Evolutionary conservation across 108 stramenopile genomes (phyloP), one percentile per base, ranked within the genome.

Genomic region (Cyclotella distinguenda): DNA sequence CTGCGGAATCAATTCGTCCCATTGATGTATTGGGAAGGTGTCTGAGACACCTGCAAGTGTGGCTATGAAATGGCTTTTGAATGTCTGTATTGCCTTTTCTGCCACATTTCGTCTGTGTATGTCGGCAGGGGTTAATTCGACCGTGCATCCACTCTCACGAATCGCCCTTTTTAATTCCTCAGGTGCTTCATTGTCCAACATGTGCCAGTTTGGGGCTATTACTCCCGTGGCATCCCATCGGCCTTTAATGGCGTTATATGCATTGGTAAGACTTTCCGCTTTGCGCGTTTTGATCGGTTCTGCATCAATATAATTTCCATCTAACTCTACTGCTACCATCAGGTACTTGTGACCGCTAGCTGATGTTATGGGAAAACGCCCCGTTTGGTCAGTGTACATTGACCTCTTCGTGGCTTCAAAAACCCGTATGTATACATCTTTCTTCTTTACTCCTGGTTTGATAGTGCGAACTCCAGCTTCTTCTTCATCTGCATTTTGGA

Each of bases 1-100:
- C 23, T 48, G 40, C 40, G 40, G 40, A 16, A 42, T 16, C 16
- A 42, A 16, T 5, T 42, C 40, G 5, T 42, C n/a, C 40, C 40
- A 42, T 16, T 42, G 40, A 42, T 42, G 40, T 13, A 42, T 42
- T 42, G 40, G 2, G 16, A 42, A 42, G 16, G 4, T 55, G 45
- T 26, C 65, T 47, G 49, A 79, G 74, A 23, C 28, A 25, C 67
- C 39, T 58, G 50, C 44, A 18, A 83, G 49, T 25, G 40, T 46
- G 0, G 82, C 45, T 44, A 77, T 71, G 57, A 82, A 79, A 48
- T 82, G 82, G 44, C 58, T 66, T 43, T 75, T 69, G 50, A 71
- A 83, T 6, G 82, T 83, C 23, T 60, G 78, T 15, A 83, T 83
- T 28, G 79, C 79, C 26, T 61, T 64, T 60, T 83, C 71, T 10